Conservation (phyloP, 805 yeast species). For the Isabelozyma heimii region DNA sequence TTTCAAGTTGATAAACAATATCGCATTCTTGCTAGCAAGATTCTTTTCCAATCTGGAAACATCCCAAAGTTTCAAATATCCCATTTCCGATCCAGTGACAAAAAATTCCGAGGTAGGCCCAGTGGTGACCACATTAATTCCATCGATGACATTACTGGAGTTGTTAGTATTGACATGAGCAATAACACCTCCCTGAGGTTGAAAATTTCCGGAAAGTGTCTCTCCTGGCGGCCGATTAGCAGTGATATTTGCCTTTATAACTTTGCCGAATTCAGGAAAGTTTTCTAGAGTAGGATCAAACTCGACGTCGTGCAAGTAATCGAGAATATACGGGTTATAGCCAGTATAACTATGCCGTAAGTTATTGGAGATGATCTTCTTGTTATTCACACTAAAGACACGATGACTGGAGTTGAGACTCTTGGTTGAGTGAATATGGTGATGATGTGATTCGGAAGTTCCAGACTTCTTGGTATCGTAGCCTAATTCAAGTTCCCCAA, state of each 20-base stretch:
- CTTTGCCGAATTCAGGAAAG: slow-evolving; percentile 65
- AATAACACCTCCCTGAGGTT: slow-evolving; percentile 53
- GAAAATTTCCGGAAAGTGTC: slow-evolving; percentile 9
- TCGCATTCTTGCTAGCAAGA: slow-evolving; percentile 47
- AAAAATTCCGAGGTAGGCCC: slow-evolving; percentile 65
- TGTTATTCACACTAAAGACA: slow-evolving; percentile 29
- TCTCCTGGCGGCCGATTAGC: not conserved
- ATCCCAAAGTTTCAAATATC: slow-evolving; percentile 79
- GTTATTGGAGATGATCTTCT: slow-evolving; percentile 29
- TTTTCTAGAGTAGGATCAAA: slow-evolving; percentile 58
- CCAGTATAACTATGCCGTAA: slow-evolving; percentile 66
- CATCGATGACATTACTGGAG: slow-evolving; percentile 33
- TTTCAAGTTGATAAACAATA: slow-evolving; percentile 45
- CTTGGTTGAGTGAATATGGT: slow-evolving; percentile 10
- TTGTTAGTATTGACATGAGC: slow-evolving; percentile 63
- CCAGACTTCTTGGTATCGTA: slow-evolving; percentile 12
- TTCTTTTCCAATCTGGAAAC: slow-evolving; percentile 60
- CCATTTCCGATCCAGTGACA: slow-evolving; percentile 75
- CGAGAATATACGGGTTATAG: slow-evolving; percentile 56
- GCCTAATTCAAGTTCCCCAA: slow-evolving; percentile 43
- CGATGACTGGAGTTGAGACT: slow-evolving; percentile 37
- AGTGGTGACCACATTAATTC: slow-evolving; percentile 54
- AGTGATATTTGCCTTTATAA: slow-evolving; percentile 7
- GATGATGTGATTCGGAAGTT: slow-evolving; percentile 5
- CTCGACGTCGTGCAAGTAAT: slow-evolving; percentile 50